Percentiles rank a stretch among this genome's conserved stretches.
These are phyloP conservation scores for Carex cristatella DNA, from an alignment of 176 grass and related monocot genomes.

Conservation along the genomic window DNA sequence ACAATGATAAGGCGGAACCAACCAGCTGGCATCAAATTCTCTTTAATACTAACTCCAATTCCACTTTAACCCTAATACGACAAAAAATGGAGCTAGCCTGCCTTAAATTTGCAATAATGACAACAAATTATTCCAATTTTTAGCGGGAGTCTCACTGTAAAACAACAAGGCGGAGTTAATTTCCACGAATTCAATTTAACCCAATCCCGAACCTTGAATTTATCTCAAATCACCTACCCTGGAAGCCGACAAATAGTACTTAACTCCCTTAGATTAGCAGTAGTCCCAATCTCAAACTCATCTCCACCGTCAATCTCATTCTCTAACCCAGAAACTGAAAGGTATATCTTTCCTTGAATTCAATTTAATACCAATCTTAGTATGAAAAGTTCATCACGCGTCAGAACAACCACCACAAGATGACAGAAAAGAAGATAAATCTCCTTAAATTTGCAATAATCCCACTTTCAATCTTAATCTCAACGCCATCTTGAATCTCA, in stretches of 20 bases:
- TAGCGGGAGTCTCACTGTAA: background rate
- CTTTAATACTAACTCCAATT: constrained; percentile 5
- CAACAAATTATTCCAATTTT: background rate
- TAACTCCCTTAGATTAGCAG: background rate
- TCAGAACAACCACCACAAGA: background rate
- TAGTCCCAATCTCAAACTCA: background rate
- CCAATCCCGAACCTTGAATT: background rate
- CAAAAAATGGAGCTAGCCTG: background rate
- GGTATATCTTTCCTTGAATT: background rate
- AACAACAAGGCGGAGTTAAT: constrained; percentile 12
- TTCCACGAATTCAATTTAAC: constrained; percentile 4
- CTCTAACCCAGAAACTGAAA: background rate
- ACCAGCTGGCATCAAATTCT: constrained; percentile 5
- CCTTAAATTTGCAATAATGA: constrained; percentile 21
- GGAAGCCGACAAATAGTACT: constrained; percentile 5
- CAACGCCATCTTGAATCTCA: background rate
- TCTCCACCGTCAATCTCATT: background rate
- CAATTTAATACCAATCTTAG: background rate
- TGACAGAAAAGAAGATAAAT: background rate
- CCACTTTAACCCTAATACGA: constrained; percentile 14
- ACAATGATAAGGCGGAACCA: constrained; percentile 5
- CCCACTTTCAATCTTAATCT: background rate
- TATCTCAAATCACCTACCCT: constrained; percentile 3
- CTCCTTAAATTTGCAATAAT: background rate
- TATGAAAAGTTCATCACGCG: background rate